Conservation (phyloP, 2,329 filamentous ascomycete genomes). For the Penicillium sp. region DNA sequence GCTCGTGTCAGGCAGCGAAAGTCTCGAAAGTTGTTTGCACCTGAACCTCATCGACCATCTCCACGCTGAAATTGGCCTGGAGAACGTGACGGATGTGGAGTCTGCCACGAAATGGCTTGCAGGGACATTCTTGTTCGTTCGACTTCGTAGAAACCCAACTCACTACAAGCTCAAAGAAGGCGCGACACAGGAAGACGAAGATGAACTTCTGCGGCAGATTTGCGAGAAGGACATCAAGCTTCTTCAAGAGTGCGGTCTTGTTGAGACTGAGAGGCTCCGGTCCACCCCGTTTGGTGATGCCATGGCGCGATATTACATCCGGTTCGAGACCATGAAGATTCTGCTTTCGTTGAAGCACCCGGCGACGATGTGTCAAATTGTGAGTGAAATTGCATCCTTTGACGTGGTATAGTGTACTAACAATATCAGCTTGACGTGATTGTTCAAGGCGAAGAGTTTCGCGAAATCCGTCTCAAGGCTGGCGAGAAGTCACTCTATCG, state of each 20-base stretch:
- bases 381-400: constrained; percentile 40
- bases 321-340: constrained; percentile 71
- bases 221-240: constrained; percentile 63
- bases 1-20: constrained; percentile 67
- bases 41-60: constrained; percentile 74
- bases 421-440: constrained; percentile 57
- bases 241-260: constrained; percentile 57
- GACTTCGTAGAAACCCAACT: constrained; percentile 63
- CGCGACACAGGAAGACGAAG: constrained; percentile 47
- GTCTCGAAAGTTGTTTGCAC: constrained; percentile 73
- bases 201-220: constrained; percentile 63
- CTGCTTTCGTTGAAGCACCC: constrained; percentile 59
- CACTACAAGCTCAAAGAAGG: constrained; percentile 63
- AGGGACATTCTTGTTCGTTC: constrained; percentile 72
- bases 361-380: constrained; percentile 62
- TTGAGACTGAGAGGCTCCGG: constrained; percentile 50
- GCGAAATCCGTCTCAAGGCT: constrained; percentile 63
- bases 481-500: constrained; percentile 67
- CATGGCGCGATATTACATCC: constrained; percentile 78
- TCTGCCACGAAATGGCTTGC: constrained; percentile 69
- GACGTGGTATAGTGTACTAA: constrained; percentile 5
- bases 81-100: constrained; percentile 60
- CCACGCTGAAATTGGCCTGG: constrained; percentile 75
- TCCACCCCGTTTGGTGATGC: constrained; percentile 69
- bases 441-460: constrained; percentile 66